phyloP scores from a whole-genome alignment of 2,329 filamentous ascomycete species.

The Periconia digitata region DNA sequence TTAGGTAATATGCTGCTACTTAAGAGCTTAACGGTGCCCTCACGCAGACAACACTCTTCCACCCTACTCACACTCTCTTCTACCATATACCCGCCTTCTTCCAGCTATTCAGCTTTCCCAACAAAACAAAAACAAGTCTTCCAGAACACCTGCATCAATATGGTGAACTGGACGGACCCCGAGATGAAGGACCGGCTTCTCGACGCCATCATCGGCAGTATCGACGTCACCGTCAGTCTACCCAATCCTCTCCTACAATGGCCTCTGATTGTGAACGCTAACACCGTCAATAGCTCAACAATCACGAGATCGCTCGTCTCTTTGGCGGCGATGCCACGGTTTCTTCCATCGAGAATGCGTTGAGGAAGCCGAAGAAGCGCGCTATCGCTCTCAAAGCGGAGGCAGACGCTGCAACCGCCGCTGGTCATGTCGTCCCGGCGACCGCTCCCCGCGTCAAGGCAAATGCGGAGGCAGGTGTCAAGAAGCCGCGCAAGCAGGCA shows the following conservation, averaged over 20 bases:
- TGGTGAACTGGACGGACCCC: conserved; percentile 41
- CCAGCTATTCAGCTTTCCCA: not conserved
- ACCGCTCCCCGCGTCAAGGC: not conserved
- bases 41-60: too few relatives aligned
- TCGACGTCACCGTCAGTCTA: conserved; percentile 33
- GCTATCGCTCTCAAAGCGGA: conserved; percentile 37
- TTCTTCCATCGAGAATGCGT: conserved; percentile 50
- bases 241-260: not conserved
- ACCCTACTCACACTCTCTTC: too few relatives aligned
- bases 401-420: conserved; percentile 1
- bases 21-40: too few relatives aligned
- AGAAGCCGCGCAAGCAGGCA: not conserved
- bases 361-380: conserved; percentile 48
- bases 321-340: conserved; percentile 52
- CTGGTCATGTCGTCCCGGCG: not conserved
- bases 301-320: conserved; percentile 45
- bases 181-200: conserved; percentile 44
- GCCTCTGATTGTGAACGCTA: not conserved
- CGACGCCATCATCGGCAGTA: conserved; percentile 42
- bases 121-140: too few relatives aligned
- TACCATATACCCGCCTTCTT: too few relatives aligned
- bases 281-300: conserved; percentile 43
- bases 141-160: conserved; percentile 16
- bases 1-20: too few relatives aligned
- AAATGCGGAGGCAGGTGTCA: not conserved